A percentile compares a stretch with the other conserved stretches of the same genome.
phyloP scores from a whole-genome alignment of 2,329 filamentous ascomycete species.

The Aspergillus novoparasiticus region DNA sequence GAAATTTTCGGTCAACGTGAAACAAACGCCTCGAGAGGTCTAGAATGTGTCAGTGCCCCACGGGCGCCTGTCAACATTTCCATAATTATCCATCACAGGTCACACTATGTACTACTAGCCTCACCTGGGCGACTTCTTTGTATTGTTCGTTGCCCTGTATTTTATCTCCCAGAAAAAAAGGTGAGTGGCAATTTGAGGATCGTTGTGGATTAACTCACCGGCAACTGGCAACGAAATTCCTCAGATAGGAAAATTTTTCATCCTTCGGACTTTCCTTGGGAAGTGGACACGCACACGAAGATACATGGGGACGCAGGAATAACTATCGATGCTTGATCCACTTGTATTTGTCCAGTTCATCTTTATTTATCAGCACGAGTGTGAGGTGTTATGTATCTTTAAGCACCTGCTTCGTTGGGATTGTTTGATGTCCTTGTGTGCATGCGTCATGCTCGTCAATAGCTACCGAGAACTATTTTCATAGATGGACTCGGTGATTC shows the following conservation, averaged over 20 bases:
- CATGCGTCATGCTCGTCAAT: neutral
- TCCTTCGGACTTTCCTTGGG: neutral
- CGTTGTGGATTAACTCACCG: neutral
- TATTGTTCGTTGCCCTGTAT: neutral
- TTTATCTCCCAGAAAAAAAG: neutral
- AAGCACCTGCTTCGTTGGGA: too few species aligned
- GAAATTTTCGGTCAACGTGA: neutral
- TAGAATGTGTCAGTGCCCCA: constrained; percentile 16
- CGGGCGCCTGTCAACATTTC: constrained; percentile 1
- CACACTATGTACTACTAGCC: neutral
- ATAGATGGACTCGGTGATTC: neutral
- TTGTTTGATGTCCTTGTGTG: neutral
- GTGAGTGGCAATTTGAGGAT: neutral
- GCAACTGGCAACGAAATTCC: neutral
- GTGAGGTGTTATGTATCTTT: neutral
- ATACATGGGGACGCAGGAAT: neutral
- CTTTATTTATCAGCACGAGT: neutral
- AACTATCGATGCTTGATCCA: neutral
- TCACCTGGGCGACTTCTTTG: neutral
- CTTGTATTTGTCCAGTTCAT: neutral
- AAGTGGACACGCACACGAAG: neutral
- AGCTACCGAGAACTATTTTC: neutral
- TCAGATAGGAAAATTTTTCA: neutral
- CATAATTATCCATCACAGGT: neutral
- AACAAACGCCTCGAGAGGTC: constrained; percentile 8